Percentiles rank a stretch among this genome's conserved stretches.
These are phyloP conservation scores for Pythium chondricola DNA, from an alignment of 352 stramenopile species.

Conservation along the genomic window DNA sequence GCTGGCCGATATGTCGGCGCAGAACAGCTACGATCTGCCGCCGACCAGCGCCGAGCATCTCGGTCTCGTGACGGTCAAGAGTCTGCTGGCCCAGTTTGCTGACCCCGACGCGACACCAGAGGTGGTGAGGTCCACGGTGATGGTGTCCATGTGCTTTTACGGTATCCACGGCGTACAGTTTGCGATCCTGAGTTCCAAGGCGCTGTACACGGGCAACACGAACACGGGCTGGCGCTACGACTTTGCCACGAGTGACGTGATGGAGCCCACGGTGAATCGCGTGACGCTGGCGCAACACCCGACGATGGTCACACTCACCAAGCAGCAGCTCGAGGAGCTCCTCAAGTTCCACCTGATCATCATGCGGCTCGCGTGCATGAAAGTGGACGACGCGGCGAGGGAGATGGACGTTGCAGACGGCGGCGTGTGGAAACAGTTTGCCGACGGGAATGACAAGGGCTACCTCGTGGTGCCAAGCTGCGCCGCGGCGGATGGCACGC, in stretches of 20 bases:
- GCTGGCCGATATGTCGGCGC: constrained; percentile 64
- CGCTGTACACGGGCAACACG: constrained; percentile 76
- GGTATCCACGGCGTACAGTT: constrained; percentile 57
- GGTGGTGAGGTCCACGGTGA: constrained; percentile 9
- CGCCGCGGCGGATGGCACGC: not conserved
- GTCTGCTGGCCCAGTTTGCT: constrained; percentile 15
- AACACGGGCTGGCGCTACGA: constrained; percentile 79
- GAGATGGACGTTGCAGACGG: constrained; percentile 56
- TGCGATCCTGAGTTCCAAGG: constrained; percentile 68
- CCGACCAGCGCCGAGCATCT: constrained; percentile 70
- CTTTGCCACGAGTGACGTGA: constrained; percentile 72
- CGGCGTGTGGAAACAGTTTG: constrained; percentile 76
- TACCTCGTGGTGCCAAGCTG: constrained; percentile 65
- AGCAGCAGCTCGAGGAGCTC: constrained; percentile 45
- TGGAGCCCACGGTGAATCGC: constrained; percentile 49
- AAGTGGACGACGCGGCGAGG: constrained; percentile 59
- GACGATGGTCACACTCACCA: constrained; percentile 36
- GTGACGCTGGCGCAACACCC: constrained; percentile 55
- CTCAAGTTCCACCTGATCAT: constrained; percentile 74
- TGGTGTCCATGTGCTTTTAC: constrained; percentile 76
- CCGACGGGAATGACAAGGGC: constrained; percentile 83
- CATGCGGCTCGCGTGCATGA: constrained; percentile 78
- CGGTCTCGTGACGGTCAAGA: constrained; percentile 60
- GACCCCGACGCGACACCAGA: not conserved
- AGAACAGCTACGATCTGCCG: constrained; percentile 81